Percentiles rank a stretch among this genome's conserved stretches.
These are phyloP conservation scores for Torrubiella hemipterigena DNA, from an alignment of 2,329 filamentous ascomycete genomes.

Conservation along the genomic window DNA sequence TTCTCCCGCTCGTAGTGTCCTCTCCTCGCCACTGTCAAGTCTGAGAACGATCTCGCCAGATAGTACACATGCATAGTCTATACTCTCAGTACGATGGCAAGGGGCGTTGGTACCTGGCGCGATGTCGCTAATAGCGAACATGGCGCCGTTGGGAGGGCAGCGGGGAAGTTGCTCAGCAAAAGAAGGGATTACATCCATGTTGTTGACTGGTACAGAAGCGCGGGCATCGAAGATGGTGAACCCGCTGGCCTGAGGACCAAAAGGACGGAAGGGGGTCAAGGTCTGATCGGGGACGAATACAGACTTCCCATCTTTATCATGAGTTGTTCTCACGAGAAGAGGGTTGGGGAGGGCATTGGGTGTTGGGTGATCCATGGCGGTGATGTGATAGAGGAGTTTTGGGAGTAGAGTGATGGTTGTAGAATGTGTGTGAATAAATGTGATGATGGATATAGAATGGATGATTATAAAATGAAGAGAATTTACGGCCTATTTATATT, in stretches of 20 bases:
- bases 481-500: neutral
- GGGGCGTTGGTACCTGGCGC: constrained; percentile 16
- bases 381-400: neutral
- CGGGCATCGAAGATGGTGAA: constrained; percentile 20
- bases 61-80: constrained; percentile 27
- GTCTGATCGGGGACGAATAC: constrained; percentile 17
- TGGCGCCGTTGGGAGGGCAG: constrained; percentile 20
- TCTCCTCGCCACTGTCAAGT: constrained; percentile 28
- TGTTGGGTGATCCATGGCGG: neutral
- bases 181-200: constrained; percentile 9
- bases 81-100: constrained; percentile 27
- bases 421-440: no score
- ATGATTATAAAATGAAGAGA: no score
- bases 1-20: constrained; percentile 21
- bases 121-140: constrained; percentile 21
- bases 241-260: constrained; percentile 15
- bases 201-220: constrained; percentile 17
- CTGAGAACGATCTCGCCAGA: constrained; percentile 25
- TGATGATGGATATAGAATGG: no score
- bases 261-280: constrained; percentile 16
- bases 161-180: constrained; percentile 16
- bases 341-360: constrained; percentile 7
- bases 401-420: neutral
- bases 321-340: constrained; percentile 18
- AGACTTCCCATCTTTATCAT: constrained; percentile 17